Base-by-base conservation (phyloP, 164 flowering plant species). In the Magnolia sinica region DNA sequence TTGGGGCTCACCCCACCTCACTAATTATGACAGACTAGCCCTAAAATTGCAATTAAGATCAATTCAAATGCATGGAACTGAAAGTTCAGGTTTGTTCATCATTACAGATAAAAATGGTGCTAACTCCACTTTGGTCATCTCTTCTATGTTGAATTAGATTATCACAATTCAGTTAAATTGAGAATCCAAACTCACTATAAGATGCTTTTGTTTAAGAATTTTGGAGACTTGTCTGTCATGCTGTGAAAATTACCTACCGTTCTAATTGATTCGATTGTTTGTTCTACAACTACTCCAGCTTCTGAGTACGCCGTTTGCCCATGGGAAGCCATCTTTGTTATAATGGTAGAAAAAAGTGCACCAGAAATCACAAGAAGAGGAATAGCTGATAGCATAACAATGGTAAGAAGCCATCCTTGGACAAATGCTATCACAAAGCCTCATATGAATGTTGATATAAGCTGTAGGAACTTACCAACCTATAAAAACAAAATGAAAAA, bases 371-470 rank as follows among this genome's bases (percentile, higher is more conserved):
- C 87, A 68, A 87, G 80, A 45, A 73, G 82, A n/a, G 88, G 88
- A 78, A 86, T 79, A 68, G 80, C 71, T 1, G 84, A 73, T 37
- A 86, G 50, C 86, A 86, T 74, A 70, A 87, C 83, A 55, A 86
- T 81, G 27, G 87, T 75, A n/a, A 87, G 88, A 79, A 87, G 88
- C 88, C 88, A 87, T 45, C 90, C 88, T 67, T 86, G 74, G 29
- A 74, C 31, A 63, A 87, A 86, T 16, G 89, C 87, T 27, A 87
- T 72, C 10, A 84, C 72, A 78, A 85, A 86, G 73, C 89, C 88
- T 71, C 87, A 87, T 10, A 87, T 4, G 75, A 87, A 87, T 73
- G 90, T 78, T 49, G 90, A 51, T n/a, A 81, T 50, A 64, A 87
- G 70, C 77, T 87, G 88, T 73, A 86, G 74, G 70, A 80, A 84